Evolutionary conservation across 371 early-diverging fungal genomes (phyloP).

Genomic region (Mortierella sp.): DNA sequence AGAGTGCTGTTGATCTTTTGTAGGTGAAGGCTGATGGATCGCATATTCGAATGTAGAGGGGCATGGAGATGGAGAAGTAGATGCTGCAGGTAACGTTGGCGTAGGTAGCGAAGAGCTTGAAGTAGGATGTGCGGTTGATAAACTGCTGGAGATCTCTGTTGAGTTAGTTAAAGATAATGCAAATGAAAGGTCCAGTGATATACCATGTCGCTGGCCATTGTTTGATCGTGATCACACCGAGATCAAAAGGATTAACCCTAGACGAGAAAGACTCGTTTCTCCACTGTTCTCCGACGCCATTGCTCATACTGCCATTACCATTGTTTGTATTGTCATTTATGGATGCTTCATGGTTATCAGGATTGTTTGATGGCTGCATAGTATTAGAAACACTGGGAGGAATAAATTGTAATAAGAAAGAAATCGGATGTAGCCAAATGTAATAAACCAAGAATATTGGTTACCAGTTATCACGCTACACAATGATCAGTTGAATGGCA

Average conservation of each 20-base stretch:
- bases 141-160: not conserved
- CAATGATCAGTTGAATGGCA: too few species aligned
- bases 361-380: too few species aligned
- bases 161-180: not conserved
- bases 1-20: slow-evolving; percentile 13
- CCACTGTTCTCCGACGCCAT: too few species aligned
- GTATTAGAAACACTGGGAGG: too few species aligned
- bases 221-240: not conserved
- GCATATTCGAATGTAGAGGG: slow-evolving; percentile 19
- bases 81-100: not conserved
- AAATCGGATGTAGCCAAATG: too few species aligned
- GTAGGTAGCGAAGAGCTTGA: not conserved
- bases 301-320: too few species aligned
- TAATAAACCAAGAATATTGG: not conserved
- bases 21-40: slow-evolving; percentile 36
- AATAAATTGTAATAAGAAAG: too few species aligned
- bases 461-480: not conserved
- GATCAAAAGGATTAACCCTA: not conserved
- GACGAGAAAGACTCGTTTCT: too few species aligned
- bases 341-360: too few species aligned
- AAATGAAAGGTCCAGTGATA: not conserved
- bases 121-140: not conserved
- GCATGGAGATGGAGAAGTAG: slow-evolving; percentile 2
- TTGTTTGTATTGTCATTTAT: too few species aligned
- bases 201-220: not conserved